Evolutionary conservation across 495 filamentous ascomycete genomes (phyloP).

Genomic region (Darksidea phi): DNA sequence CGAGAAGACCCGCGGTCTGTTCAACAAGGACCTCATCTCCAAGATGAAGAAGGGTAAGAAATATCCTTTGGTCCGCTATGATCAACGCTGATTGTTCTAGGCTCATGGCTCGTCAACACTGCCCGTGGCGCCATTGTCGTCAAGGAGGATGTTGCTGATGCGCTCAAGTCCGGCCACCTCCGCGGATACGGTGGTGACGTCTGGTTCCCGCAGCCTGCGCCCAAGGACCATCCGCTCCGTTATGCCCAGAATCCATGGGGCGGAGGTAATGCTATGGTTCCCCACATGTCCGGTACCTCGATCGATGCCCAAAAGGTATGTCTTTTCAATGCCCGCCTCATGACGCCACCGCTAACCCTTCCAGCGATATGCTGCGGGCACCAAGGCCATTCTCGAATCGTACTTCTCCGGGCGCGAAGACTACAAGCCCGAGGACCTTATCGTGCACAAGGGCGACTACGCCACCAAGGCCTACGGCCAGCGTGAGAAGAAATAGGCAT

Average conservation of each 20-base stretch:
- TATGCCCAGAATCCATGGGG: conserved; percentile 92
- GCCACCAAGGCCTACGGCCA: conserved; percentile 94
- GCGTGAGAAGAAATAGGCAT: conserved; percentile 55
- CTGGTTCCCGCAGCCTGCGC: conserved; percentile 91
- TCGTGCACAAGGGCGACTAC: conserved; percentile 88
- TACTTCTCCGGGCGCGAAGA: conserved; percentile 85
- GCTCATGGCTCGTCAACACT: conserved; percentile 96
- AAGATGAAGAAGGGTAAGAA: conserved; percentile 95
- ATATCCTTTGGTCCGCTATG: not conserved
- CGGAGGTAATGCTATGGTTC: conserved; percentile 96
- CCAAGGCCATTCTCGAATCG: conserved; percentile 83
- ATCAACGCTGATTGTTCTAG: conserved; percentile 42
- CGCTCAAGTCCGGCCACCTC: conserved; percentile 89
- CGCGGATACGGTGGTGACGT: conserved; percentile 96
- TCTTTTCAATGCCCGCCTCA: not conserved
- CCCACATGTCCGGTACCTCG: conserved; percentile 97
- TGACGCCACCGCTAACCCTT: not conserved
- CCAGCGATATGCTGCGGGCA: conserved; percentile 78
- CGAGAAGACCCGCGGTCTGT: conserved; percentile 92
- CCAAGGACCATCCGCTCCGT: conserved; percentile 90
- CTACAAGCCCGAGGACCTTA: conserved; percentile 88
- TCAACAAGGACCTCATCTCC: conserved; percentile 98
- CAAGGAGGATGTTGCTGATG: conserved; percentile 97
- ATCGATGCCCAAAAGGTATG: conserved; percentile 82
- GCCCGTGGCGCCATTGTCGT: conserved; percentile 98